Percentiles rank a stretch among this genome's conserved stretches.
phyloP scores from a whole-genome alignment of 2,329 filamentous ascomycete genomes.

The Cylindrodendrum hubeiense region DNA sequence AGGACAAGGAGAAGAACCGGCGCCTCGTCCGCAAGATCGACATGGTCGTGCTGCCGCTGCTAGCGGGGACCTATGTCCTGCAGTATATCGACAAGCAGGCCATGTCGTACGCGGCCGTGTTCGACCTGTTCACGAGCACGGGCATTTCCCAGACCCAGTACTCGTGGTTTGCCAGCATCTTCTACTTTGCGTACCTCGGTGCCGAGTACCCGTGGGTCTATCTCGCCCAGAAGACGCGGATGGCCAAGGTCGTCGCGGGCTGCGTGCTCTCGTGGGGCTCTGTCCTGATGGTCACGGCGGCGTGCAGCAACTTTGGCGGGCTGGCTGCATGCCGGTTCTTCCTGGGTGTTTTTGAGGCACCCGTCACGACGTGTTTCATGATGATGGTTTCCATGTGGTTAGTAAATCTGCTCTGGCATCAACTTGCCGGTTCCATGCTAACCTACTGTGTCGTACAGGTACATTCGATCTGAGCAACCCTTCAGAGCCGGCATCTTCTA shows the following conservation, averaged over 20 bases:
- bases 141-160: conserved; percentile 60
- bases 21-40: conserved; percentile 58
- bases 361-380: conserved; percentile 63
- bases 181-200: conserved; percentile 63
- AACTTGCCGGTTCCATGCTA: not conserved
- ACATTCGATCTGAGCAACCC: conserved; percentile 57
- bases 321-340: conserved; percentile 59
- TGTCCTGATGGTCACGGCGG: conserved; percentile 58
- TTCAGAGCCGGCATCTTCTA: conserved; percentile 55
- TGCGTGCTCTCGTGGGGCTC: conserved; percentile 51
- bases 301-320: conserved; percentile 54
- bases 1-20: conserved; percentile 22
- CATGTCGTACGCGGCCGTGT: conserved; percentile 64
- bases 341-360: conserved; percentile 60
- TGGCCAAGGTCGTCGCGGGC: conserved; percentile 49
- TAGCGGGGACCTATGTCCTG: conserved; percentile 60
- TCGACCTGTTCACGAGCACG: conserved; percentile 63
- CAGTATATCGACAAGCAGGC: conserved; percentile 69
- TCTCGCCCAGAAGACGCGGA: conserved; percentile 50
- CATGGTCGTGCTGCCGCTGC: conserved; percentile 60
- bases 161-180: conserved; percentile 64
- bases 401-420: not conserved
- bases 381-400: conserved; percentile 62
- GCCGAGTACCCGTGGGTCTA: conserved; percentile 55
- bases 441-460: conserved; percentile 40